Base-by-base conservation (phyloP, 1,284 basidiomycete species). In the Austroboletus rostrupii region DNA sequence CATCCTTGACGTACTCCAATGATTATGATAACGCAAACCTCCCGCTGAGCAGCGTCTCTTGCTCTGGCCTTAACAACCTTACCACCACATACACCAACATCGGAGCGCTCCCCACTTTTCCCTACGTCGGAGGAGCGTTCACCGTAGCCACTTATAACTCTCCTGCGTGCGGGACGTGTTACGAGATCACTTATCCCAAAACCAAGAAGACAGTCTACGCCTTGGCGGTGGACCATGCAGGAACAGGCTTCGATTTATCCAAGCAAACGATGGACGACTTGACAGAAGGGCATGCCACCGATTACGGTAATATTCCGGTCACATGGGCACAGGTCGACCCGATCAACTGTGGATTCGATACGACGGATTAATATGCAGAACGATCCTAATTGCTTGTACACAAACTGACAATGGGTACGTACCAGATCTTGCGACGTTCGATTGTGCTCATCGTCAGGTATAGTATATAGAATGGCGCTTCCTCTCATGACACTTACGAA, bases 21-120 rank as follows among this genome's bases (percentile, higher is more conserved):
- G 6, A 10, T 23, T 41, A 41, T 17, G 39, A 41, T 19, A 23
- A 41, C n/a, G 1, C 4, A 4, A n/a, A 23, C 39, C 39, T 57
- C 29, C 71, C 71, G 1, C 64, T 78, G 16, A 45, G 52, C 53
- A 61, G 57, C 14, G 75, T 78, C 47, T 70, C 75, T 17, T 81
- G 79, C 10, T 66, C 78, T 48, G 79, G 78, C 14, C 31, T 49
- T 2, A 72, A 80, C 57, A 79, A 79, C 11, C 70, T 81, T 33
- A 49, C 72, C 35, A 71, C 70, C 14, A 68, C 23, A 5, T 70
- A 54, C 65, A 66, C 60, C 5, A 77, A 72, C 20, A 74, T 79
- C 48, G 69, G 64, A 31, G 60, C 62, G 13, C 63, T 77, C 17
- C 73, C 72, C 5, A 60, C 57, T 3, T 77, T 76, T 70, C 75